A percentile compares a stretch with the other conserved stretches of the same genome.
phyloP scores from a whole-genome alignment of 2,329 filamentous ascomycete species.

The Monosporascus cannonballus region DNA sequence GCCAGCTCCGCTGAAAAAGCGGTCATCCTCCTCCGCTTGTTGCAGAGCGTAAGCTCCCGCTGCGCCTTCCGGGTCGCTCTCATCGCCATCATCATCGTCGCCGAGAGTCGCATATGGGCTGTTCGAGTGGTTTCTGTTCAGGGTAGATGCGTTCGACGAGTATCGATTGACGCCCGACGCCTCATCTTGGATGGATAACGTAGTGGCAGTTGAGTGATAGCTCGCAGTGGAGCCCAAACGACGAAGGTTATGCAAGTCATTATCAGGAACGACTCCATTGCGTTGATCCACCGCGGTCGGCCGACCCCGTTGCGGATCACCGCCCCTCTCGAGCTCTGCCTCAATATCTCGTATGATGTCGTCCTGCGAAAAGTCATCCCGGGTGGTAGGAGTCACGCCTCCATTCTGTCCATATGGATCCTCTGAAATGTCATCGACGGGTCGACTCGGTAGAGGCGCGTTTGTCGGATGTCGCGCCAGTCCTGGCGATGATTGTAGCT shows the following conservation, averaged over 20 bases:
- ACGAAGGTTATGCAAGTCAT: conserved; percentile 40
- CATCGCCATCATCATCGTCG: conserved; percentile 53
- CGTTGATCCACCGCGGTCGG: conserved; percentile 27
- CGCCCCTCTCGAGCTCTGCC: conserved; percentile 40
- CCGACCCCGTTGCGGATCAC: conserved; percentile 32
- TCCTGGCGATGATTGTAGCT: conserved; percentile 37
- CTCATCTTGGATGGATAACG: conserved; percentile 29
- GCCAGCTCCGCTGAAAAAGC: conserved; percentile 46
- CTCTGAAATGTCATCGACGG: conserved; percentile 38
- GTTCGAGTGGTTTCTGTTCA: conserved; percentile 29
- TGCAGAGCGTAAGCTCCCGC: conserved; percentile 79
- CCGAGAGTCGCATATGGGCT: conserved; percentile 25
- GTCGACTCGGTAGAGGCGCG: conserved; percentile 51
- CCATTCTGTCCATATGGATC: conserved; percentile 36
- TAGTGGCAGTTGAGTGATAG: conserved; percentile 46
- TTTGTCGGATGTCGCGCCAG: conserved; percentile 54
- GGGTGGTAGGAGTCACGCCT: conserved; percentile 12
- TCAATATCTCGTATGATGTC: conserved; percentile 54
- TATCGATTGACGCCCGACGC: conserved; percentile 32
- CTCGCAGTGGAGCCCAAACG: conserved; percentile 29
- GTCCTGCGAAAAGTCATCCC: conserved; percentile 41
- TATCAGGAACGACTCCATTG: conserved; percentile 42
- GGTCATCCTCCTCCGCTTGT: conserved; percentile 74
- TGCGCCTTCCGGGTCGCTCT: conserved; percentile 82
- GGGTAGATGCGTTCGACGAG: conserved; percentile 34